These are phyloP conservation scores for Hawksworthiomyces lignivorus DNA, from an alignment of 2,329 filamentous ascomycete species.

Conservation along the genomic window DNA sequence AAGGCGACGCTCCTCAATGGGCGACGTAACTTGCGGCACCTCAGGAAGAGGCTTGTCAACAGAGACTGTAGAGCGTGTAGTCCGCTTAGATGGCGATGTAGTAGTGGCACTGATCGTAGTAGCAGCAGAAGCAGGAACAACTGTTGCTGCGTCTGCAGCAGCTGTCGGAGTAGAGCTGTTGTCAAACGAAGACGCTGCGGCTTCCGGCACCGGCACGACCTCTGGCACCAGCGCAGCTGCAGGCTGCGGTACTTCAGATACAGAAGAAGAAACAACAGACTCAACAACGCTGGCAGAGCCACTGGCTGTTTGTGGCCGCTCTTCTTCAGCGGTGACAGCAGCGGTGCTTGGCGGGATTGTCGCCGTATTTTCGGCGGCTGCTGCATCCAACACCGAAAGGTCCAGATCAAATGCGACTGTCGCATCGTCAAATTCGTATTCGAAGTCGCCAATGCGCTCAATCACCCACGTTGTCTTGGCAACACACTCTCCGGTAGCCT, in stretches of 20 bases:
- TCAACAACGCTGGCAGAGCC: conserved; percentile 27
- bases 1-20: conserved; percentile 21
- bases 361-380: conserved; percentile 28
- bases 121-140: conserved; percentile 20
- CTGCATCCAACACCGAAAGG: conserved; percentile 42
- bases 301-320: conserved; percentile 10
- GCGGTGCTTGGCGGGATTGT: conserved; percentile 21
- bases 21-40: conserved; percentile 48
- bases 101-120: conserved; percentile 17
- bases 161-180: background rate
- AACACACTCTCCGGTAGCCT: conserved; percentile 84
- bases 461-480: conserved; percentile 78
- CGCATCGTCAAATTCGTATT: conserved; percentile 62
- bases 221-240: too few relatives aligned
- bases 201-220: background rate
- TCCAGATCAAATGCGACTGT: conserved; percentile 46
- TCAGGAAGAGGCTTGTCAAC: conserved; percentile 63
- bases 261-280: conserved; percentile 22
- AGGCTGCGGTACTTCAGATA: conserved; percentile 16
- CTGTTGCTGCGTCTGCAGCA: background rate
- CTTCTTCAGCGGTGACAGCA: conserved; percentile 18
- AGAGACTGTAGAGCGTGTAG: conserved; percentile 32
- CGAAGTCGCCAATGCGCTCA: conserved; percentile 84
- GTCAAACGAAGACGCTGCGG: background rate
- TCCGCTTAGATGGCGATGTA: conserved; percentile 7